Evolutionary conservation across 2,329 filamentous ascomycete species (phyloP), one percentile per base, ranked within the genome.

Genomic region (Epichloe aotearoae): DNA sequence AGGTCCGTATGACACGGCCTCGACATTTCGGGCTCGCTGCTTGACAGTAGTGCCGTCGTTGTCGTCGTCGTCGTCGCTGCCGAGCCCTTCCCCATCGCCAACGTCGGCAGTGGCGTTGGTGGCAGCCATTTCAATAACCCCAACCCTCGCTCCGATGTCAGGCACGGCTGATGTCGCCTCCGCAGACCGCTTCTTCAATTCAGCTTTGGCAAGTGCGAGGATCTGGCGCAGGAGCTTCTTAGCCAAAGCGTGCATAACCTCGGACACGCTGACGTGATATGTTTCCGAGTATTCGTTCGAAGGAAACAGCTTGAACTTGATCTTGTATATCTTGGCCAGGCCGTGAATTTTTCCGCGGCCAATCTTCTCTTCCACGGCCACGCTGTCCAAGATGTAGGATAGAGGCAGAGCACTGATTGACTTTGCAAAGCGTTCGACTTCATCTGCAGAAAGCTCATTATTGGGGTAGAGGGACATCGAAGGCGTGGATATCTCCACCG

Each of bases 1-100:
- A 36, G 84, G 87, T 39, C 88, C 91, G 58, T 96, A 97, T 14
- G 88, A 93, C 2, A 91, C 83, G 33, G 84, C 86, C 66, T 95
- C 86, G 49, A 77, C 74, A 40, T 86, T 83, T 64, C 95, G 93
- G 44, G 82, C 80, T 59, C 78, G 80, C 61, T 82, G 77, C 69
- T 88, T 94, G 58, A 80, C 80, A 55, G 77, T 80, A 4, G 82
- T 90, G 23, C 23, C 23, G 47, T 79, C 88, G 62, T 94, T 87
- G 51, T 82, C 83, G 50, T 93, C 20, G n/a, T 83, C 79, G 52
- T 86, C 84, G 40, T 85, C 83, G 23, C 79, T 80, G 26, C 82
- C 79, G 45, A 82, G 73, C 3, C 64, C 67, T 11, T 62, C 59
- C 41, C 61, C 66, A 11, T 62, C 60, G 37, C 62, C 65, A 15